A percentile compares a stretch with the other conserved stretches of the same genome.
These are phyloP conservation scores for Ensete glaucum DNA, from an alignment of 176 grass and related monocot genomes.

Conservation along the genomic window DNA sequence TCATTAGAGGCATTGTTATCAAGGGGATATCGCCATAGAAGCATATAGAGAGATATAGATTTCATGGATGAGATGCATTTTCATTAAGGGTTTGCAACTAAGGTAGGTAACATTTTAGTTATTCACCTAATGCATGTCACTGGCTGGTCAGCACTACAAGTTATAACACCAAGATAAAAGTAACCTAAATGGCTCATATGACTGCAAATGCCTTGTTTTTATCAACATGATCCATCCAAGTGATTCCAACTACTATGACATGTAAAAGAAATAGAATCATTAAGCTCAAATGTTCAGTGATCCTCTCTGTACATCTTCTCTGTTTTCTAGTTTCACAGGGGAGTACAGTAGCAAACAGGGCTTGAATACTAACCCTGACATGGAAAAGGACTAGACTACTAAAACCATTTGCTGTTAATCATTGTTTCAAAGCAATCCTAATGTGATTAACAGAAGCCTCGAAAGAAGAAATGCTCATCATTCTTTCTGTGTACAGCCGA, in stretches of 20 bases:
- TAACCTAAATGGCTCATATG: neutral
- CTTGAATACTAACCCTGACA: neutral
- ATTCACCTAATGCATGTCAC: neutral
- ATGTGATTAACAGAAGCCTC: no score
- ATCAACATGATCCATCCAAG: neutral
- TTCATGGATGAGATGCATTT: neutral
- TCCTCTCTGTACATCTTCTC: no score
- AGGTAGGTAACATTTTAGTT: neutral
- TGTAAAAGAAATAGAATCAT: neutral
- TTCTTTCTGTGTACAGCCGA: no score
- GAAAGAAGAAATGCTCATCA: no score
- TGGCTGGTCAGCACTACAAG: neutral
- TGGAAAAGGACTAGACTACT: no score
- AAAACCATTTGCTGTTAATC: no score
- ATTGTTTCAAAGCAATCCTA: no score
- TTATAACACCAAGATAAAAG: neutral
- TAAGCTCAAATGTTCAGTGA: neutral
- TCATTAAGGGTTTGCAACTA: neutral
- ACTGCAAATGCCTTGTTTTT: neutral
- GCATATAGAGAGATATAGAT: no score
- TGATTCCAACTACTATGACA: neutral
- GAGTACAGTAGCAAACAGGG: no score
- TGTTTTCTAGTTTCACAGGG: no score
- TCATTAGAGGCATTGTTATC: neutral
- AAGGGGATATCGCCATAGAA: neutral